phyloP scores from a whole-genome alignment of 2,329 filamentous ascomycete genomes.

The Epichloe glyceriae region DNA sequence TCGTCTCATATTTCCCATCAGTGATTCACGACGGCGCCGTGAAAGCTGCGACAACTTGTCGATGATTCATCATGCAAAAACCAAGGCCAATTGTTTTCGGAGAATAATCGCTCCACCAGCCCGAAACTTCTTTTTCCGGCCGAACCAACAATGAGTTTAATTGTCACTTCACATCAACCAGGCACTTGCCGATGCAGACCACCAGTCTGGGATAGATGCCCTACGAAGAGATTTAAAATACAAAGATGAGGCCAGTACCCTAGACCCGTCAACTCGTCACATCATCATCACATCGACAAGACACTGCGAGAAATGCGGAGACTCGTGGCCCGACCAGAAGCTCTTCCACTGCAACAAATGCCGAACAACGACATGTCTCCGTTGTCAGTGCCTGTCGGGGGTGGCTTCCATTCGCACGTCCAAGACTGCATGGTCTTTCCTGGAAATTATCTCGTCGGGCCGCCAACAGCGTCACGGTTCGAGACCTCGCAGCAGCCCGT shows the following conservation, averaged over 20 bases:
- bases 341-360: conserved; percentile 2
- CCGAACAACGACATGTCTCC: not conserved
- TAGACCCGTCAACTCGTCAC: not conserved
- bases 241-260: too few relatives aligned
- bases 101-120: too few relatives aligned
- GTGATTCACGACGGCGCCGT: too few relatives aligned
- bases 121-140: too few relatives aligned
- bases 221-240: not conserved
- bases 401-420: not conserved
- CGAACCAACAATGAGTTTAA: too few relatives aligned
- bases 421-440: conserved; percentile 3
- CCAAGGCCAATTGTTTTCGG: too few relatives aligned
- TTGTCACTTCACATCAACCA: too few relatives aligned
- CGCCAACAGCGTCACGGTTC: not conserved
- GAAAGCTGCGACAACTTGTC: too few relatives aligned
- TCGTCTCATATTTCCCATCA: too few relatives aligned
- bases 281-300: not conserved
- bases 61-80: too few relatives aligned
- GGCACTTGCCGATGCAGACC: too few relatives aligned
- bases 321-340: not conserved
- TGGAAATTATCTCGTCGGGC: not conserved
- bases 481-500: not conserved
- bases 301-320: not conserved
- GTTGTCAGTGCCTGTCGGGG: not conserved
- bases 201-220: too few relatives aligned